Percentiles rank a stretch among this genome's conserved stretches.
phyloP scores from a whole-genome alignment of 805 yeast genomes.

The Cyberlindnera mississippiensis region DNA sequence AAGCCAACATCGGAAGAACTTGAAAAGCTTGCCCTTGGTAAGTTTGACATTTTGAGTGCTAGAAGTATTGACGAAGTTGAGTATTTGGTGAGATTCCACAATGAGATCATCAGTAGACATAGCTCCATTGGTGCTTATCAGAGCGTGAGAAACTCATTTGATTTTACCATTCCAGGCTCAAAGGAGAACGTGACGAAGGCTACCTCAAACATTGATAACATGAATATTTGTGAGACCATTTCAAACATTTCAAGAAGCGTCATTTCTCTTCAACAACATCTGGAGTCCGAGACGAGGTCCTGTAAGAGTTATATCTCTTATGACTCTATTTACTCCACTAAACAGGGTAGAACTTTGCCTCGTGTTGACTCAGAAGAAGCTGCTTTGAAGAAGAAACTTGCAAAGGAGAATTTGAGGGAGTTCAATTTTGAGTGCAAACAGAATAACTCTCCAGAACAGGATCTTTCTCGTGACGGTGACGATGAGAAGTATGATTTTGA shows the following conservation, averaged over 20 bases:
- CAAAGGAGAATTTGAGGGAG: constrained; percentile 45
- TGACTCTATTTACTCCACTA: constrained; percentile 37
- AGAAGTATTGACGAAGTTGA: constrained; percentile 69
- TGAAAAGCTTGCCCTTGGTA: constrained; percentile 34
- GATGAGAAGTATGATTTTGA: constrained; percentile 20
- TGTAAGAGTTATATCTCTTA: constrained; percentile 51
- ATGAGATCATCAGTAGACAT: constrained; percentile 31
- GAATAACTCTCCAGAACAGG: constrained; percentile 2
- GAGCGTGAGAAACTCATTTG: constrained; percentile 15
- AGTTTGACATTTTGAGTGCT: constrained; percentile 65
- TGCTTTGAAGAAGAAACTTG: constrained; percentile 44
- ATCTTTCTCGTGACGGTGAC: constrained; percentile 11
- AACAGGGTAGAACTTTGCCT: background rate
- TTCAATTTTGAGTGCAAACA: constrained; percentile 32
- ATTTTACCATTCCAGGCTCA: constrained; percentile 18
- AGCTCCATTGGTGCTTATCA: constrained; percentile 11
- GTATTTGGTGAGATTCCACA: constrained; percentile 45
- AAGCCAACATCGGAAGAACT: constrained; percentile 28
- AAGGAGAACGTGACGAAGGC: constrained; percentile 3
- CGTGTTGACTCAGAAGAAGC: constrained; percentile 12
- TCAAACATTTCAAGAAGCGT: constrained; percentile 26
- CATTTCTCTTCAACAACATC: constrained; percentile 18
- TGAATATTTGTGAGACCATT: constrained; percentile 28
- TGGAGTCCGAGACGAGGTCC: constrained; percentile 12
- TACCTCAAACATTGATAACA: constrained; percentile 26